phyloP scores from a whole-genome alignment of 139 green algal genomes.

The Coccomyxa sp. region DNA sequence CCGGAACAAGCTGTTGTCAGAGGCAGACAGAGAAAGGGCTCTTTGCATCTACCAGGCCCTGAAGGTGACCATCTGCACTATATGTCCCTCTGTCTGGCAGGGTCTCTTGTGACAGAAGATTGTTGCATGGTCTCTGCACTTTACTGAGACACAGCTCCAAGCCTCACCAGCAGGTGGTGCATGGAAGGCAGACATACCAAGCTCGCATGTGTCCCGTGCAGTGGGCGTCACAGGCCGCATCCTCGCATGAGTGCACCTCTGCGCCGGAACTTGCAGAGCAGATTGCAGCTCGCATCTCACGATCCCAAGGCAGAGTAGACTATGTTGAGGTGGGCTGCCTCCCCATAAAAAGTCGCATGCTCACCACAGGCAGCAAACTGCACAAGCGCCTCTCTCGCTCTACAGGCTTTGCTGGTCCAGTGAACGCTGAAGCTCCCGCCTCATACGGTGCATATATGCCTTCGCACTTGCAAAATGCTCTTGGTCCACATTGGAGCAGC shows the following conservation, averaged over 20 bases:
- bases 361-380: no score
- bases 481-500: no score
- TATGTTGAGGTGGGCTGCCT: constrained; percentile 74
- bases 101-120: no score
- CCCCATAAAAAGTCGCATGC: no score
- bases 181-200: not conserved
- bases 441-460: no score
- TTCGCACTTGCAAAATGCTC: no score
- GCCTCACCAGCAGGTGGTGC: not conserved
- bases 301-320: constrained; percentile 70
- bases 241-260: not conserved
- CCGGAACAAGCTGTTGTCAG: constrained; percentile 80
- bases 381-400: no score
- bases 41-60: constrained; percentile 56
- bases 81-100: no score
- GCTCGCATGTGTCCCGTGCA: not conserved
- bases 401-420: no score
- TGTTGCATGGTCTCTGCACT: no score
- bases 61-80: constrained; percentile 19
- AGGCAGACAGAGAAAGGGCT: constrained; percentile 51
- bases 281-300: constrained; percentile 40
- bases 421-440: no score
- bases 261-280: constrained; percentile 25
- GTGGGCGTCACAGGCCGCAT: constrained; percentile 20
- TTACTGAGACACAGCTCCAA: no score